These are phyloP conservation scores for Sporothrix variecibatus DNA, from an alignment of 2,329 filamentous ascomycete species.

Conservation along the genomic window DNA sequence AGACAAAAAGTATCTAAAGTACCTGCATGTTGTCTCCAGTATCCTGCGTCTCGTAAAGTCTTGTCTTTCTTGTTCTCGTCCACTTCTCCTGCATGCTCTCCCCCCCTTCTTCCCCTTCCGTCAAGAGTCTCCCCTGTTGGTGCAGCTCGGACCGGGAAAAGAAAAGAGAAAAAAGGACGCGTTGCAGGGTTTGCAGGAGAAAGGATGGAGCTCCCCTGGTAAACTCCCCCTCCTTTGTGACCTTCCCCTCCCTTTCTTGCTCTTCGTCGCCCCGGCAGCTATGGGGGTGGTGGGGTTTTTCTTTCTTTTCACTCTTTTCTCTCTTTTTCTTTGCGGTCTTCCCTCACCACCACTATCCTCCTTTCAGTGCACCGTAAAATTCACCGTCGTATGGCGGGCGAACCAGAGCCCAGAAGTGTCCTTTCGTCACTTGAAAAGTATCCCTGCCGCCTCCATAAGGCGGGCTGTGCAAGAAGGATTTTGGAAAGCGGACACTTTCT, in stretches of 20 bases:
- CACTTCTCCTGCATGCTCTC: background rate
- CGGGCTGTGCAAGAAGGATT: slow-evolving; percentile 14
- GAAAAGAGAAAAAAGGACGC: background rate
- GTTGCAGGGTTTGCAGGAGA: background rate
- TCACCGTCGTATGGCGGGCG: background rate
- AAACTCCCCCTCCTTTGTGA: background rate
- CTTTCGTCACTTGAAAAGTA: background rate
- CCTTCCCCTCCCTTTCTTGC: background rate
- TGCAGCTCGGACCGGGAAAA: background rate
- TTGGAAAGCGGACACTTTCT: background rate
- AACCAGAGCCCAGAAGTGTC: background rate
- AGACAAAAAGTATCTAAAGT: background rate
- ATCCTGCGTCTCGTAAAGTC: background rate
- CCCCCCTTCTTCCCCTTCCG: background rate
- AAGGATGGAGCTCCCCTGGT: background rate
- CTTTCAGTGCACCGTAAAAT: background rate
- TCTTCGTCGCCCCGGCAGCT: slow-evolving; percentile 23
- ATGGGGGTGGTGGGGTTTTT: slow-evolving; percentile 13
- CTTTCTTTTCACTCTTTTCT: background rate
- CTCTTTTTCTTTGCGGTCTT: background rate
- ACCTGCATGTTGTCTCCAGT: slow-evolving; percentile 11
- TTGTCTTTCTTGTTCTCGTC: background rate
- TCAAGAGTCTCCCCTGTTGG: background rate
- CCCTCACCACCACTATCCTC: background rate
- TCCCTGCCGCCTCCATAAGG: slow-evolving; percentile 15